Conservation (phyloP, 345 rosid genomes). For the Moringa oleifera region DNA sequence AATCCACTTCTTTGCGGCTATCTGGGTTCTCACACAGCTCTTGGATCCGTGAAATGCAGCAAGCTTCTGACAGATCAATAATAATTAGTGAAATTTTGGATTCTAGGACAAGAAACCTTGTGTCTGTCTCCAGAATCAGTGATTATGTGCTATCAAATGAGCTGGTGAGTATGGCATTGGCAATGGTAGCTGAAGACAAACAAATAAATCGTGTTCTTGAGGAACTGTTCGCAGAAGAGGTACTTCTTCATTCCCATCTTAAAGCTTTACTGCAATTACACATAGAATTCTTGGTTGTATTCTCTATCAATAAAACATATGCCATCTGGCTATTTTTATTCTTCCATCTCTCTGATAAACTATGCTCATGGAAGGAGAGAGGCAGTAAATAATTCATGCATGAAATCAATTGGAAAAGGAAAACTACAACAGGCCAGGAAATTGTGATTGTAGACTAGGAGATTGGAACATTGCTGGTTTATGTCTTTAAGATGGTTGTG, state of each 20-base stretch:
- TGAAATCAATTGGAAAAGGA: too few relatives aligned
- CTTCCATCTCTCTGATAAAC: neutral
- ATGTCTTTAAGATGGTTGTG: neutral
- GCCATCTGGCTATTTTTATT: neutral
- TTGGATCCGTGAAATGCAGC: conserved; percentile 94
- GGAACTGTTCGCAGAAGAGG: conserved; percentile 85
- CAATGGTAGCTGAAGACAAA: conserved; percentile 93
- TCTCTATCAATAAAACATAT: neutral
- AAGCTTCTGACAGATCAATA: conserved; percentile 81
- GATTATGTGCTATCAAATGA: conserved; percentile 89
- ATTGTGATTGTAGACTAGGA: neutral
- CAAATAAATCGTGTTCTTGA: conserved; percentile 92
- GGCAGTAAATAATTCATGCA: neutral
- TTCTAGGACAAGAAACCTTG: conserved; percentile 91
- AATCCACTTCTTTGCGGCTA: conserved; percentile 32
- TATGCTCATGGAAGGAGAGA: neutral
- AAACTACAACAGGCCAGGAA: neutral
- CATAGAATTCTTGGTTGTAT: too few relatives aligned
- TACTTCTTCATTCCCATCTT: conserved; percentile 12
- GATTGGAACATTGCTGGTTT: neutral
- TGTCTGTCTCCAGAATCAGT: conserved; percentile 88
- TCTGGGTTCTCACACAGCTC: conserved; percentile 77
- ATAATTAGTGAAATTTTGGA: conserved; percentile 89
- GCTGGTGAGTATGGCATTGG: conserved; percentile 92
- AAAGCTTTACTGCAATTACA: neutral